phyloP scores from a whole-genome alignment of 2,329 filamentous ascomycete species.

The Ceratocystiopsis minuta region DNA sequence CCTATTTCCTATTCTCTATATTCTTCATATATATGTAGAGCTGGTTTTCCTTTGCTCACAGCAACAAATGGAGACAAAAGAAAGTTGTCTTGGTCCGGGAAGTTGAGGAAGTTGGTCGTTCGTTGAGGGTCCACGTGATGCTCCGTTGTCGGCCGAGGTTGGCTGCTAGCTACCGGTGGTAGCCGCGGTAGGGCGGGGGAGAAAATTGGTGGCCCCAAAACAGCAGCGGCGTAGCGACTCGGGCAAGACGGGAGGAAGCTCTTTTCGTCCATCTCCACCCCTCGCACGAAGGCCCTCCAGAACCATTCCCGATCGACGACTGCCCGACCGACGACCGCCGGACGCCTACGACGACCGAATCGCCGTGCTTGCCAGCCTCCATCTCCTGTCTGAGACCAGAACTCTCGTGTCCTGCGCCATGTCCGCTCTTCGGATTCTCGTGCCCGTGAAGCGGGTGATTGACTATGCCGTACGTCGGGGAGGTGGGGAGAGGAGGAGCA shows the following conservation, averaged over 20 bases:
- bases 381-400: too few relatives aligned
- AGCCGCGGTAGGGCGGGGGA: conserved; percentile 7
- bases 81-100: not conserved
- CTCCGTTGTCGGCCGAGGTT: conserved; percentile 9
- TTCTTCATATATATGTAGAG: too few relatives aligned
- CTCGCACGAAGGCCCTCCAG: not conserved
- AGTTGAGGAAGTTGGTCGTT: too few relatives aligned
- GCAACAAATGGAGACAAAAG: not conserved
- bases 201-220: not conserved
- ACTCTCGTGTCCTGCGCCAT: too few relatives aligned
- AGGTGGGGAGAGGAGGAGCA: not conserved
- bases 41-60: not conserved
- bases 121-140: conserved; percentile 5
- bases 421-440: conserved; percentile 55
- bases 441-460: conserved; percentile 70
- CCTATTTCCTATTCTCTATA: not conserved
- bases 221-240: not conserved
- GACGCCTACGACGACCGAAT: too few relatives aligned
- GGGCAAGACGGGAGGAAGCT: not conserved
- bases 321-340: not conserved
- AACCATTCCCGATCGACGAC: not conserved
- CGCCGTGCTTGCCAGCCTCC: too few relatives aligned
- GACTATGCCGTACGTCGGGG: conserved; percentile 53
- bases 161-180: conserved; percentile 5
- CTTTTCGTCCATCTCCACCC: too few relatives aligned